A percentile compares a stretch with the other conserved stretches of the same genome.
These are phyloP conservation scores for Penstemon eatonii DNA, from an alignment of 257 asterid genomes.

Conservation along the genomic window DNA sequence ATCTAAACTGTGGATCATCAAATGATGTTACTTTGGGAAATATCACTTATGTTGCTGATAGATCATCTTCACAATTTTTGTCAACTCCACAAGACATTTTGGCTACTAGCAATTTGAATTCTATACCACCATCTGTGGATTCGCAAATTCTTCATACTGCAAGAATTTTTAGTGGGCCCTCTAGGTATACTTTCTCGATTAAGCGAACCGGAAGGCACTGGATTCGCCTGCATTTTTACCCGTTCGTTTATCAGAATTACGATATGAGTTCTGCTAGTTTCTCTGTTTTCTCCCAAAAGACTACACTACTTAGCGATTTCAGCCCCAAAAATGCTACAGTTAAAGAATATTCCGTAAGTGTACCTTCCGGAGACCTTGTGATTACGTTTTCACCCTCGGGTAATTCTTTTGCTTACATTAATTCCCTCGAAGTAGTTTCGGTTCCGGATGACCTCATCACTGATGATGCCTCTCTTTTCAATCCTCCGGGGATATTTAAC, in stretches of 20 bases:
- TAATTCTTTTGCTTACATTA: conserved; percentile 60
- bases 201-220: conserved; percentile 53
- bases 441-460: conserved; percentile 56
- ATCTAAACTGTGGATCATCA: conserved; percentile 64
- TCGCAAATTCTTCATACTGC: conserved; percentile 56
- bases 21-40: conserved; percentile 44
- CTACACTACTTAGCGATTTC: conserved; percentile 50
- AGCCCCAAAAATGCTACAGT: conserved; percentile 42
- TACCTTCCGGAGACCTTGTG: conserved; percentile 42
- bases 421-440: conserved; percentile 73
- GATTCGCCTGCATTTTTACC: conserved; percentile 61
- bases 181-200: conserved; percentile 59
- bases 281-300: conserved; percentile 55
- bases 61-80: conserved; percentile 48
- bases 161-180: conserved; percentile 50
- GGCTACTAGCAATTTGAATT: conserved; percentile 47
- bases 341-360: conserved; percentile 57
- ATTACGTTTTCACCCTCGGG: conserved; percentile 51
- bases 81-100: conserved; percentile 51
- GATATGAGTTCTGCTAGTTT: conserved; percentile 53
- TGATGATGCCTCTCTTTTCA: conserved; percentile 51
- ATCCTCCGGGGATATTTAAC: conserved; percentile 41
- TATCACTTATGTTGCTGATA: conserved; percentile 53
- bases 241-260: conserved; percentile 44
- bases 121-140: conserved; percentile 40